Base-by-base conservation (phyloP, 768 basidiomycete genomes). In the Hysterangium stoloniferum region DNA sequence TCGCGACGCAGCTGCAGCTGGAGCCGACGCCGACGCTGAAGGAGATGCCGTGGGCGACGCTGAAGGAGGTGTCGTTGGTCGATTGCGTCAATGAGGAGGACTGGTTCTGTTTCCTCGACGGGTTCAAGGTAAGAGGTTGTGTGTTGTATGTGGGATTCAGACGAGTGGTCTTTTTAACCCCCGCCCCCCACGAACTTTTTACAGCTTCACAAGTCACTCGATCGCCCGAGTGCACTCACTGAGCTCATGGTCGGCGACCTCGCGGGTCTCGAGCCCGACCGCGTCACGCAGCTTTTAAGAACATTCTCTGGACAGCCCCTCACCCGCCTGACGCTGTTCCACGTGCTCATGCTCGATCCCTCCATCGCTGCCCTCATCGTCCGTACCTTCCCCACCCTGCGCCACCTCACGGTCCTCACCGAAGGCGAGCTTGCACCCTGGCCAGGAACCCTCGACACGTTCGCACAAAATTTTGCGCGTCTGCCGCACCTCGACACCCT, bases 211-310 rank as follows among this genome's bases (percentile, higher is more conserved):
- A 38, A n/a, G 32, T 24, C 17, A 6, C 25, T 27, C 3, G 29
- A 20, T 33, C 40, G 28, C 3, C 49, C 7, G 19, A 31, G n/a
- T n/a, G 7, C 25, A 12, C 38, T 51, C 20, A 51, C 36, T 4
- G 49, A 51, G 28, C 49, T 51, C 25, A 25, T 51, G 27, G 33
- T 51, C 11, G 49, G 49, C 20, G 49, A 51, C 24, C 49, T 51
- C 17, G 35, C 24, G 11, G 38, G 36, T 31, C 38, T 51, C 20
- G 40, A 41, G 12, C 36, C 29, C 20, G 7, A 13, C 33, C 35
- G 49, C 29, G 27, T 51, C 5, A 41, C 38, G 27, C 49, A 51
- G 15, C 38, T 51, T 29, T 40, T 51, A 9, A 13, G 17, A 9
- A 43, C 38, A 4, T 51, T 51, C 49, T 1, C 11, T 3, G 20